These are phyloP conservation scores for Globisporangium cystogenes DNA, from an alignment of 352 stramenopile genomes.

Conservation along the genomic window DNA sequence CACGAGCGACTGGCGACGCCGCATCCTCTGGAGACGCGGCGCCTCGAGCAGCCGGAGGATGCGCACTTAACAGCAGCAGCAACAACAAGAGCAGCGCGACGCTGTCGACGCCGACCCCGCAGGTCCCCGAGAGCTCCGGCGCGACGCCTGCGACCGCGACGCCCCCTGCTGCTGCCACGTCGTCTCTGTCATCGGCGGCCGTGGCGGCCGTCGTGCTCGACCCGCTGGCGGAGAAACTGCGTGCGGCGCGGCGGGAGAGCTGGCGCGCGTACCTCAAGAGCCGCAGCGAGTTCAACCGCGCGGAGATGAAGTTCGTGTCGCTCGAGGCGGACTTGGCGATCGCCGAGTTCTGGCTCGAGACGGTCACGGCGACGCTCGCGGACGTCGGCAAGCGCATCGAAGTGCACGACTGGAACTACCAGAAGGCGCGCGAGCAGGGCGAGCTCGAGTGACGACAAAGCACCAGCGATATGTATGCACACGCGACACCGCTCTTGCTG, in stretches of 20 bases:
- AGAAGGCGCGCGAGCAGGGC: slow-evolving; percentile 39
- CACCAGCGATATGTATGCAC: not conserved
- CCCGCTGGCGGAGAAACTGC: slow-evolving; percentile 30
- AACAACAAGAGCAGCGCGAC: not conserved
- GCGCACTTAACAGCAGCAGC: not conserved
- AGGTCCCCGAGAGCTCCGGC: not conserved
- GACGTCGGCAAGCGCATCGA: slow-evolving; percentile 76
- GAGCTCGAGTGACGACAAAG: slow-evolving; percentile 11
- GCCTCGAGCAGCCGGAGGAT: too few species aligned
- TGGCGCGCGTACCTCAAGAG: slow-evolving; percentile 48
- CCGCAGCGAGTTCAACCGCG: slow-evolving; percentile 47
- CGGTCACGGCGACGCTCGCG: slow-evolving; percentile 55
- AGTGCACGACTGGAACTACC: slow-evolving; percentile 74
- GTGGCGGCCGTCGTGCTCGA: slow-evolving; percentile 10
- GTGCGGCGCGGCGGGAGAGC: slow-evolving; percentile 33
- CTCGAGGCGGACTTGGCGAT: slow-evolving; percentile 49
- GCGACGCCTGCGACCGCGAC: not conserved
- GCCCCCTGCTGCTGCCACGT: not conserved
- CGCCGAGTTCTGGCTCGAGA: slow-evolving; percentile 63
- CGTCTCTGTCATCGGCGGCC: not conserved
- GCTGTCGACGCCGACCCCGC: not conserved
- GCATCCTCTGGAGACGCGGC: too few species aligned
- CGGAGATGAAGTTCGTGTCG: slow-evolving; percentile 47
- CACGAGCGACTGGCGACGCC: not conserved
- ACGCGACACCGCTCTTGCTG: too few species aligned